A percentile compares a stretch with the other conserved stretches of the same genome.
Evolutionary conservation across 2,329 filamentous ascomycete species (phyloP).

Genomic region (Aspergillus hortae): DNA sequence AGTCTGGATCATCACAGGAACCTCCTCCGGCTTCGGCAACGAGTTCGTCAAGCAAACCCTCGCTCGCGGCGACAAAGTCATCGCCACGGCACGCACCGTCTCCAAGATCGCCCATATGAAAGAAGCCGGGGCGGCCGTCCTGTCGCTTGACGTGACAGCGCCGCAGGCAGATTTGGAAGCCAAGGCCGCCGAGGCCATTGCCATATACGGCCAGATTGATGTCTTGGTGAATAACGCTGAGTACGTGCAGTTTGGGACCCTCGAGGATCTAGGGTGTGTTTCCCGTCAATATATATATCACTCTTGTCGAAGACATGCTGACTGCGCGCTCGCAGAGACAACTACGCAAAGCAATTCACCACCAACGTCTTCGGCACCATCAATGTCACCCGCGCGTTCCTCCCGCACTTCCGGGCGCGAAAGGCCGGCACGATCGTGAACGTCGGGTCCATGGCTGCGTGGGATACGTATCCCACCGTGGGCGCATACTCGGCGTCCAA

Average conservation of each 20-base stretch:
- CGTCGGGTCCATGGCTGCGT: slow-evolving; percentile 32
- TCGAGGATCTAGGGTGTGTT: slow-evolving; percentile 21
- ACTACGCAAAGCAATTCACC: slow-evolving; percentile 28
- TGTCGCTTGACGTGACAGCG: slow-evolving; percentile 25
- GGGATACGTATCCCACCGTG: slow-evolving; percentile 21
- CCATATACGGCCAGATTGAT: too few species aligned
- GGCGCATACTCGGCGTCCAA: slow-evolving; percentile 38
- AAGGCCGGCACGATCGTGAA: slow-evolving; percentile 34
- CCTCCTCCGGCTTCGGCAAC: slow-evolving; percentile 31
- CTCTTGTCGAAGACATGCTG: too few species aligned
- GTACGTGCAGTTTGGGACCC: slow-evolving; percentile 22
- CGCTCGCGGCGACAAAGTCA: slow-evolving; percentile 30
- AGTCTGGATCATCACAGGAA: slow-evolving; percentile 37
- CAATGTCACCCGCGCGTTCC: slow-evolving; percentile 32
- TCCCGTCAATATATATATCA: neutral
- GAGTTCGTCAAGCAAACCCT: slow-evolving; percentile 25
- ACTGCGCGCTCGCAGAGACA: slow-evolving; percentile 6
- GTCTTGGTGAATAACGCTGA: slow-evolving; percentile 33
- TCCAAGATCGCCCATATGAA: slow-evolving; percentile 23
- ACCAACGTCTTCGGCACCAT: slow-evolving; percentile 39
- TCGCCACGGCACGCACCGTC: slow-evolving; percentile 32
- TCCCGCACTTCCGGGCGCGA: slow-evolving; percentile 34
- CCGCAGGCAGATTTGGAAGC: slow-evolving; percentile 14
- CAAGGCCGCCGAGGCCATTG: too few species aligned
- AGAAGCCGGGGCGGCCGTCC: slow-evolving; percentile 19